phyloP scores from a whole-genome alignment of 2,329 filamentous ascomycete species.

The Aspergillus pseudoterreus region DNA sequence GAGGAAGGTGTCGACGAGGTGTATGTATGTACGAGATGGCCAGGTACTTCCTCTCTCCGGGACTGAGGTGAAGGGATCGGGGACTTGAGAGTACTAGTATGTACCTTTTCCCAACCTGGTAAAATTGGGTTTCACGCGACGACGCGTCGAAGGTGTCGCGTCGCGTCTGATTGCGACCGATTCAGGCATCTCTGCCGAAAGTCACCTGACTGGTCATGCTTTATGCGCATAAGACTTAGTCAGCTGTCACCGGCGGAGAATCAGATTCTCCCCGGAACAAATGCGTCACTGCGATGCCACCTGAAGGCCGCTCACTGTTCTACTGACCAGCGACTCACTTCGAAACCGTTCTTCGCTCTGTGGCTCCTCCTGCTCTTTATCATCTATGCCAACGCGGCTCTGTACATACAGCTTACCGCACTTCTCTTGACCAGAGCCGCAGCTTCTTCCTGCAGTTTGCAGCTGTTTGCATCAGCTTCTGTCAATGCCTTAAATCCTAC shows the following conservation, averaged over 20 bases:
- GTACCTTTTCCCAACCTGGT: conserved; percentile 14
- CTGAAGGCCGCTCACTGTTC: not conserved
- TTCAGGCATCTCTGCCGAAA: not conserved
- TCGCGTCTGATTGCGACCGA: not conserved
- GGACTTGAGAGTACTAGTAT: not conserved
- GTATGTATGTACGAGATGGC: not conserved
- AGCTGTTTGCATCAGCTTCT: conserved; percentile 26
- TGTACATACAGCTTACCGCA: not conserved
- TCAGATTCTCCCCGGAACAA: conserved; percentile 8
- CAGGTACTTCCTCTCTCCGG: not conserved
- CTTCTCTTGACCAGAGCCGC: not conserved
- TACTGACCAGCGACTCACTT: not conserved
- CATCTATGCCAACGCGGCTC: not conserved
- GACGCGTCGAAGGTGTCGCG: conserved; percentile 3
- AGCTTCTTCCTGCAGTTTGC: conserved; percentile 22
- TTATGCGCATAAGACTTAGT: not conserved
- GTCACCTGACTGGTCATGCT: not conserved
- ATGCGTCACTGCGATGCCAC: conserved; percentile 13
- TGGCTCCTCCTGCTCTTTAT: not conserved
- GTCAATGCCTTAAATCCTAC: conserved; percentile 5
- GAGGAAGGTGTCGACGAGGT: not conserved
- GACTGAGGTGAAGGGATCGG: not conserved
- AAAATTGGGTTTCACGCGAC: conserved; percentile 11
- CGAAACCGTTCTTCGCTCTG: too few species aligned
- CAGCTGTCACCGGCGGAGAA: conserved; percentile 3